phyloP scores from a whole-genome alignment of 768 basidiomycete species.

The Pleurotus cornucopiae region DNA sequence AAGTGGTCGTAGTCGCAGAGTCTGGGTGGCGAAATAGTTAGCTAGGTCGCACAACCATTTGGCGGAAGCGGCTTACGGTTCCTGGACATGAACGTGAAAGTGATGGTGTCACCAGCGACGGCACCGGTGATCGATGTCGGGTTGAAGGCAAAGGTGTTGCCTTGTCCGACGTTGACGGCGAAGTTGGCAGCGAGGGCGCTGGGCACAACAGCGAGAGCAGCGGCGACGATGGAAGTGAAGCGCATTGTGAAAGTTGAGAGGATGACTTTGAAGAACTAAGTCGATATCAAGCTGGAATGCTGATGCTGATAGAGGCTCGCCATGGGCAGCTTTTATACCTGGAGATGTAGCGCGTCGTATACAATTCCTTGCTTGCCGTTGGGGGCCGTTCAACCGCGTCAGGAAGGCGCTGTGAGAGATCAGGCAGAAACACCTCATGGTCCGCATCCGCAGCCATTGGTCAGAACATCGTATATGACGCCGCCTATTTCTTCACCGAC shows the following conservation, averaged over 20 bases:
- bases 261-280: not conserved
- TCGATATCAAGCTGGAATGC: not conserved
- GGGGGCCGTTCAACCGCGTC: not conserved
- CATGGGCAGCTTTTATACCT: not conserved
- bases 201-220: not conserved
- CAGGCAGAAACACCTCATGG: not conserved
- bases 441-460: not conserved
- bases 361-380: not conserved
- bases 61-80: not conserved
- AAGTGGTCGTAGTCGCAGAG: not conserved
- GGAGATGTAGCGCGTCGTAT: not conserved
- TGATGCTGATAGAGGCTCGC: not conserved
- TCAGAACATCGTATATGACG: not conserved
- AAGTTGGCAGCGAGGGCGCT: not conserved
- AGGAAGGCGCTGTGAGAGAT: not conserved
- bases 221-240: slow-evolving; percentile 4
- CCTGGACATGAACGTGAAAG: slow-evolving; percentile 1
- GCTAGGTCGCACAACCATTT: no score
- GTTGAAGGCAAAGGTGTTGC: slow-evolving; percentile 7
- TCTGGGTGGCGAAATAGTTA: not conserved
- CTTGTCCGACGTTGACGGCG: slow-evolving; percentile 2
- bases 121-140: slow-evolving; percentile 3
- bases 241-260: not conserved
- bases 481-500: not conserved
- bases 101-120: slow-evolving; percentile 4